Percentiles rank a stretch among this genome's conserved stretches.
These are phyloP conservation scores for Vanrija pseudolonga DNA, from an alignment of 1,284 basidiomycete genomes.

Conservation along the genomic window DNA sequence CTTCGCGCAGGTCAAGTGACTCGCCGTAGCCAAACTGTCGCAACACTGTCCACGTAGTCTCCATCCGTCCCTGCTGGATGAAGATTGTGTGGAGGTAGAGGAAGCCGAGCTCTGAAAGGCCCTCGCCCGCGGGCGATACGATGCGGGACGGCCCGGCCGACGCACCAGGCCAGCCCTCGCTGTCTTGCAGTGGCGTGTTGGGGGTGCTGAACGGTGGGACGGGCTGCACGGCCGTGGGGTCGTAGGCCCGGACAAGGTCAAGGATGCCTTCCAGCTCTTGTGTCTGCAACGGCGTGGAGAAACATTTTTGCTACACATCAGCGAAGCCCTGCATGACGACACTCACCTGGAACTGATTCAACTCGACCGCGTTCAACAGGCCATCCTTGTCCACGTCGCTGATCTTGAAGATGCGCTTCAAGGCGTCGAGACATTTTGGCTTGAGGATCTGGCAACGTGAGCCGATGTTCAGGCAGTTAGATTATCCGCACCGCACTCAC, in stretches of 20 bases:
- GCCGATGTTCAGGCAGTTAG: neutral
- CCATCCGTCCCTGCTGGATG: slow-evolving; percentile 90
- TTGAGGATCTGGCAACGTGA: slow-evolving; percentile 56
- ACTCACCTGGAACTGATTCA: slow-evolving; percentile 91
- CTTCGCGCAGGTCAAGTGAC: slow-evolving; percentile 82
- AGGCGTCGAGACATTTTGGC: slow-evolving; percentile 82
- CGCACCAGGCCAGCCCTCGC: neutral
- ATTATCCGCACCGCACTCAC: slow-evolving; percentile 48
- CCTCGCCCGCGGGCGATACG: slow-evolving; percentile 48
- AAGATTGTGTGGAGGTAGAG: slow-evolving; percentile 94
- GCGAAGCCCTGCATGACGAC: neutral
- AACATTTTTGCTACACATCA: slow-evolving; percentile 74
- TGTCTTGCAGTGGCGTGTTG: neutral
- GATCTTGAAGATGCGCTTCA: slow-evolving; percentile 91
- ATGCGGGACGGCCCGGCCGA: neutral
- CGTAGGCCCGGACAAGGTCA: slow-evolving; percentile 74
- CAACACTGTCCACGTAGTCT: slow-evolving; percentile 97
- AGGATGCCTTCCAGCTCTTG: slow-evolving; percentile 91
- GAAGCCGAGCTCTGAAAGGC: slow-evolving; percentile 91
- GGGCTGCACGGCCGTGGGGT: slow-evolving; percentile 44
- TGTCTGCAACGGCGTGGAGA: slow-evolving; percentile 83
- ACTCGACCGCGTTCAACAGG: slow-evolving; percentile 78
- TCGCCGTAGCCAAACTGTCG: slow-evolving; percentile 95
- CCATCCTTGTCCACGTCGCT: slow-evolving; percentile 95
- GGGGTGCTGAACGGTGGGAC: slow-evolving; percentile 20